Evolutionary conservation across 139 green algal genomes (phyloP).

Genomic region (Micractinium conductrix): DNA sequence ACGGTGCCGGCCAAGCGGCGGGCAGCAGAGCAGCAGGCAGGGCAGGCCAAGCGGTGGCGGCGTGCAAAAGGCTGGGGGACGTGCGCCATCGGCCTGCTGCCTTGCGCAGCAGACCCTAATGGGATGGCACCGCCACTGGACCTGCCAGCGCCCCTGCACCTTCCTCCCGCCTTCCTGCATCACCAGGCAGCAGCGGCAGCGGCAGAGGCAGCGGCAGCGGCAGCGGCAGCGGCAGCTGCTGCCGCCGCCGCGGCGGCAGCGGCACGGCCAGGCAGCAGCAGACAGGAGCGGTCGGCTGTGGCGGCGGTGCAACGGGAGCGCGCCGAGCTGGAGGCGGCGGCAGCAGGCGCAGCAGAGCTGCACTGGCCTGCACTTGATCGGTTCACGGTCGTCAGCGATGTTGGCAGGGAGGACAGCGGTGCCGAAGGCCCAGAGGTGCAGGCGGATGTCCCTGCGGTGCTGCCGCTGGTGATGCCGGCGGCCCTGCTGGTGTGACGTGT

Average conservation of each 20-base stretch:
- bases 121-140: slow-evolving; percentile 27
- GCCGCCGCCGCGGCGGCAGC: not conserved
- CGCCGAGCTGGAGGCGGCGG: not conserved
- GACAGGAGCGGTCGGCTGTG: not conserved
- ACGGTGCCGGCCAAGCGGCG: not conserved
- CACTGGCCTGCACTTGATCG: slow-evolving; percentile 1
- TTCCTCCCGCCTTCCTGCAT: not conserved
- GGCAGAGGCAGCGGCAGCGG: not conserved
- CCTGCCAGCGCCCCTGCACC: not conserved
- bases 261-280: not conserved
- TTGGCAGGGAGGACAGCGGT: too few species aligned
- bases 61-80: slow-evolving; percentile 42
- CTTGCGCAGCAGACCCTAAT: slow-evolving; percentile 39
- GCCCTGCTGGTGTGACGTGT: too few species aligned
- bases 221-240: not conserved
- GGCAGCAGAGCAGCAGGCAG: not conserved
- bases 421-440: too few species aligned
- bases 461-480: too few species aligned
- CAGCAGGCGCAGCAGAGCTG: not conserved
- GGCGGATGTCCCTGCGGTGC: too few species aligned
- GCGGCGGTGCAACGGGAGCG: not conserved
- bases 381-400: too few species aligned
- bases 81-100: slow-evolving; percentile 62
- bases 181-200: not conserved
- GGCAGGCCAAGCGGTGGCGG: slow-evolving; percentile 29